Evolutionary conservation across 2,329 filamentous ascomycete species (phyloP).

Genomic region (Penicillium sp.): DNA sequence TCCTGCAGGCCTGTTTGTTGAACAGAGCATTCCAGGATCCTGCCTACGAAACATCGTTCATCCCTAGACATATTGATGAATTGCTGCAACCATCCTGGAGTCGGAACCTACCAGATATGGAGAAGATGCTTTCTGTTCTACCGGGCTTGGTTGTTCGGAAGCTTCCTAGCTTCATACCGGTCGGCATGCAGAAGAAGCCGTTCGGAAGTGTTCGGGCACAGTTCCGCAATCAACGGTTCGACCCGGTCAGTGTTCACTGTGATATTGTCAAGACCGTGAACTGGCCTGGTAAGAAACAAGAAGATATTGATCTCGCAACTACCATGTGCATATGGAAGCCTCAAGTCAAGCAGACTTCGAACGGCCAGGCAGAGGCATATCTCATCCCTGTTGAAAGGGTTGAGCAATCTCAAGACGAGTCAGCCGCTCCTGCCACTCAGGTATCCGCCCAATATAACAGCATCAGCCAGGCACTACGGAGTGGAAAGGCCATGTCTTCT

Average conservation of each 20-base stretch:
- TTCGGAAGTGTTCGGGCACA: slow-evolving; percentile 25
- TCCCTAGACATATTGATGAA: slow-evolving; percentile 22
- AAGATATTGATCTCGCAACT: neutral
- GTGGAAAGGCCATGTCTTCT: neutral
- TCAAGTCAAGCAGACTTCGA: neutral
- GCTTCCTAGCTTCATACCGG: neutral
- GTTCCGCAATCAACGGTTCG: slow-evolving; percentile 35
- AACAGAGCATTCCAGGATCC: slow-evolving; percentile 47
- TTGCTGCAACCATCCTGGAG: slow-evolving; percentile 21
- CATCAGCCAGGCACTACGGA: slow-evolving; percentile 20
- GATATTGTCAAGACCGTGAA: slow-evolving; percentile 22
- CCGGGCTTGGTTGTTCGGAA: slow-evolving; percentile 14
- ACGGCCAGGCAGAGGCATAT: neutral
- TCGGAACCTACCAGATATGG: neutral
- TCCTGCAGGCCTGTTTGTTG: slow-evolving; percentile 28
- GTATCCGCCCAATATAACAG: slow-evolving; percentile 19
- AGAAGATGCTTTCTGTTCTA: slow-evolving; percentile 15
- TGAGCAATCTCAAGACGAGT: too few relatives aligned
- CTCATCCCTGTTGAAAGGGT: neutral
- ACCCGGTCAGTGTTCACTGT: slow-evolving; percentile 33
- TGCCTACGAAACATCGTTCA: slow-evolving; percentile 34
- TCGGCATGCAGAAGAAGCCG: neutral
- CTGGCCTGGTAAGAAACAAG: neutral
- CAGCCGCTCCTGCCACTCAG: slow-evolving; percentile 14
- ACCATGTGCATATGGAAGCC: slow-evolving; percentile 20